Evolutionary conservation across 1,284 basidiomycete species (phyloP).

Genomic region (Puccinia hordei): DNA sequence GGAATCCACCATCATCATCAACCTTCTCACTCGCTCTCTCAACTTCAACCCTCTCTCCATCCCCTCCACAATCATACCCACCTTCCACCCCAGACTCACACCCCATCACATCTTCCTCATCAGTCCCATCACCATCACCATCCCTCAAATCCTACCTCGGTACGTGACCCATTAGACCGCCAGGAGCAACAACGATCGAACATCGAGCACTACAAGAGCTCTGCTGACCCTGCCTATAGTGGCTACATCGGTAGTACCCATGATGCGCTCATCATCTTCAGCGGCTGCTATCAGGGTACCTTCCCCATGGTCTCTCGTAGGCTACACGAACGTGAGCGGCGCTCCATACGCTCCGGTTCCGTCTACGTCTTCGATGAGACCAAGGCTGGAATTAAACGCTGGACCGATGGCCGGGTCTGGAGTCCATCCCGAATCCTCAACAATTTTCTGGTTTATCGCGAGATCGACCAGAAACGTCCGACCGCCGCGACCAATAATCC

Average conservation of each 20-base stretch:
- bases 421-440: slow-evolving; percentile 82
- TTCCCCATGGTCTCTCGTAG: slow-evolving; percentile 92
- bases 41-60: slow-evolving; percentile 24
- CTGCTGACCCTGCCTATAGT: slow-evolving; percentile 54
- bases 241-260: slow-evolving; percentile 88
- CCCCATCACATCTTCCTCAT: slow-evolving; percentile 6
- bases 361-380: slow-evolving; percentile 99
- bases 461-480: slow-evolving; percentile 49
- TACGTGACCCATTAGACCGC: neutral
- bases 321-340: slow-evolving; percentile 85
- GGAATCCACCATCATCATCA: slow-evolving; percentile 42
- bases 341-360: slow-evolving; percentile 87
- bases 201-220: slow-evolving; percentile 43
- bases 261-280: slow-evolving; percentile 92
- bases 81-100: slow-evolving; percentile 14
- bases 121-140: neutral
- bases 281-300: slow-evolving; percentile 83
- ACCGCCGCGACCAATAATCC: neutral
- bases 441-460: slow-evolving; percentile 76
- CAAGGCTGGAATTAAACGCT: slow-evolving; percentile 95
- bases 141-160: neutral
- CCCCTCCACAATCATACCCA: neutral
- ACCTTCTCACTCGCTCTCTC: neutral
- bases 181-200: slow-evolving; percentile 33
- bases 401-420: slow-evolving; percentile 98